phyloP scores from a whole-genome alignment of 2,329 filamentous ascomycete genomes.

The Colletotrichum gloeosporioides region DNA sequence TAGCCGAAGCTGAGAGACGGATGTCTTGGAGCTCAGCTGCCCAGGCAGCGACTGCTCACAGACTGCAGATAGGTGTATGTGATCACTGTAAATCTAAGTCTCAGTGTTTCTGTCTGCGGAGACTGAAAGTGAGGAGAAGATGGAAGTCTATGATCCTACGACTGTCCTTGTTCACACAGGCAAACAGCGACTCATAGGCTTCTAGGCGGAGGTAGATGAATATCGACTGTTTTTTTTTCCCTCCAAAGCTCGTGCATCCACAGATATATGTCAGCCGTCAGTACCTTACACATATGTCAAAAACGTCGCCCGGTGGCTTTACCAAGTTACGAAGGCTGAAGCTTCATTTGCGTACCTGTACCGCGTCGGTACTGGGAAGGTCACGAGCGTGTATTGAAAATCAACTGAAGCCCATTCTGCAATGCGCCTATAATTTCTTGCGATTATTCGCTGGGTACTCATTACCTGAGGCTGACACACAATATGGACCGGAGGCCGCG shows the following conservation, averaged over 20 bases:
- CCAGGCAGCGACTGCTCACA: background rate
- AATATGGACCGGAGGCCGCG: background rate
- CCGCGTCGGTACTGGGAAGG: rapidly evolving
- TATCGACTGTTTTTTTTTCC: rapidly evolving
- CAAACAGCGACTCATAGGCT: background rate
- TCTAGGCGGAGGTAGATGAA: background rate
- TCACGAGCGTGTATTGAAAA: background rate
- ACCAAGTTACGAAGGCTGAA: background rate
- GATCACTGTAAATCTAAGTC: background rate
- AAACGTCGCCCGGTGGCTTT: background rate
- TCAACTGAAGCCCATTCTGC: background rate
- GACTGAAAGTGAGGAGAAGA: rapidly evolving
- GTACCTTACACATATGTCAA: background rate
- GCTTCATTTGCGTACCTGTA: background rate
- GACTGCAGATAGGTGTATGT: background rate
- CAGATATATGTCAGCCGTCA: rapidly evolving
- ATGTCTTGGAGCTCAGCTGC: background rate
- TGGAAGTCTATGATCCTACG: rapidly evolving
- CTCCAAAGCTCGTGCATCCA: background rate
- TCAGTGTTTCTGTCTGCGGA: background rate
- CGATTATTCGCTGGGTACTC: background rate
- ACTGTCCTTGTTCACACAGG: rapidly evolving
- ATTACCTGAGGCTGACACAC: background rate
- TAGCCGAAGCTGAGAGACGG: background rate
- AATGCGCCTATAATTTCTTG: background rate